Evolutionary conservation across 768 basidiomycete genomes (phyloP).

Genomic region (Grammothele lineata): DNA sequence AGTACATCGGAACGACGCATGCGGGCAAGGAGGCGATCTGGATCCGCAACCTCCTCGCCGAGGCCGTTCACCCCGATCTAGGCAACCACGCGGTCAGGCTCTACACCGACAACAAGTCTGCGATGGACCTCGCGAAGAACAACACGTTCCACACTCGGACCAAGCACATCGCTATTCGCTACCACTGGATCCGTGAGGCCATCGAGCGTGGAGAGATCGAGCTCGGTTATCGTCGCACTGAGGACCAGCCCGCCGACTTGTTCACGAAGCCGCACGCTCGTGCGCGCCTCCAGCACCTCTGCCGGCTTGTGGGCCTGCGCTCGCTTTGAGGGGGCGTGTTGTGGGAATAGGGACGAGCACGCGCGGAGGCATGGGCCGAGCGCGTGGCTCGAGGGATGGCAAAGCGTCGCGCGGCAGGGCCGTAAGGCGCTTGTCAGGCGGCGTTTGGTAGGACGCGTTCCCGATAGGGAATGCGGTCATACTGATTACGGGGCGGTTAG

Average conservation of each 20-base stretch:
- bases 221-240: slow-evolving; percentile 6
- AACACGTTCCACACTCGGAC: slow-evolving; percentile 26
- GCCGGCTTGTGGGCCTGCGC: neutral
- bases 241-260: slow-evolving; percentile 27
- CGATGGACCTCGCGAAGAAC: slow-evolving; percentile 26
- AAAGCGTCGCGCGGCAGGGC: too few relatives aligned
- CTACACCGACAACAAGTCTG: slow-evolving; percentile 16
- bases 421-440: too few relatives aligned
- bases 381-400: too few relatives aligned
- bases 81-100: slow-evolving; percentile 1
- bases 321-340: slow-evolving; percentile 13
- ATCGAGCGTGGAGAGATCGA: slow-evolving; percentile 1
- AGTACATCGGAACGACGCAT: slow-evolving; percentile 29
- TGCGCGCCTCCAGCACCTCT: neutral
- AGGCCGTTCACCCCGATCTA: slow-evolving; percentile 2
- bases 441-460: too few relatives aligned
- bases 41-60: slow-evolving; percentile 19
- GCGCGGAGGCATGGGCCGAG: too few relatives aligned
- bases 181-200: slow-evolving; percentile 29
- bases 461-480: too few relatives aligned
- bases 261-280: slow-evolving; percentile 30
- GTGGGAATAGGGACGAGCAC: neutral
- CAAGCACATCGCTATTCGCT: slow-evolving; percentile 34
- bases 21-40: slow-evolving; percentile 27
- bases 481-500: too few relatives aligned